Evolutionary conservation across 805 yeast genomes (phyloP).

Genomic region (Citeromyces nyonsensis): DNA sequence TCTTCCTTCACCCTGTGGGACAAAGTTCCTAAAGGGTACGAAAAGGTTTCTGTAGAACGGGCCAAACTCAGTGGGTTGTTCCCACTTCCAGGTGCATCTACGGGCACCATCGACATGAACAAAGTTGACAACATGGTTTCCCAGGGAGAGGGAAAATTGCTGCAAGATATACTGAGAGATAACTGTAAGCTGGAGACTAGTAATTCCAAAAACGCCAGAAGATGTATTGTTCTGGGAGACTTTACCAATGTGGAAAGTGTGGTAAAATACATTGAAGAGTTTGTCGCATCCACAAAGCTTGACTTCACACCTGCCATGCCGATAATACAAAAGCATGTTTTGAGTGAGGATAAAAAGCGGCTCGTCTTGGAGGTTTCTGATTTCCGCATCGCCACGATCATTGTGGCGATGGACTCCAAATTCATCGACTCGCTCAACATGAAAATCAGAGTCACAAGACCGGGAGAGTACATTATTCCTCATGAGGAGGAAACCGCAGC

Average conservation of each 20-base stretch:
- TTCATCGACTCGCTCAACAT: slow-evolving; percentile 6
- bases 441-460: slow-evolving; percentile 20
- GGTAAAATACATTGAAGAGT: slow-evolving; percentile 27
- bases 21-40: slow-evolving; percentile 54
- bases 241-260: slow-evolving; percentile 14
- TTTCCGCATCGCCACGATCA: too few species aligned
- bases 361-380: too few species aligned
- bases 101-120: slow-evolving; percentile 19
- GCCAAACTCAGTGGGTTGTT: slow-evolving; percentile 73
- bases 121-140: slow-evolving; percentile 14
- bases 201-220: slow-evolving; percentile 10
- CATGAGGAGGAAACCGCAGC: slow-evolving; percentile 4
- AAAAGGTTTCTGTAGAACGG: slow-evolving; percentile 54
- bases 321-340: slow-evolving; percentile 16
- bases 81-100: slow-evolving; percentile 51
- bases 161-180: slow-evolving; percentile 6
- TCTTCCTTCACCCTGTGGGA: slow-evolving; percentile 48
- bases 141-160: slow-evolving; percentile 5
- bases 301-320: slow-evolving; percentile 14
- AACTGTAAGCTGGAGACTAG: slow-evolving; percentile 10
- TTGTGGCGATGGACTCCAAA: too few species aligned
- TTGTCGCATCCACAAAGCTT: slow-evolving; percentile 24
- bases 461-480: slow-evolving; percentile 26
- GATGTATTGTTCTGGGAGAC: slow-evolving; percentile 6
- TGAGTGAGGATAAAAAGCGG: slow-evolving; percentile 13